Evolutionary conservation across 257 asterid species (phyloP), one percentile per base, ranked within the genome.

Genomic region (Solanum sejunctum): DNA sequence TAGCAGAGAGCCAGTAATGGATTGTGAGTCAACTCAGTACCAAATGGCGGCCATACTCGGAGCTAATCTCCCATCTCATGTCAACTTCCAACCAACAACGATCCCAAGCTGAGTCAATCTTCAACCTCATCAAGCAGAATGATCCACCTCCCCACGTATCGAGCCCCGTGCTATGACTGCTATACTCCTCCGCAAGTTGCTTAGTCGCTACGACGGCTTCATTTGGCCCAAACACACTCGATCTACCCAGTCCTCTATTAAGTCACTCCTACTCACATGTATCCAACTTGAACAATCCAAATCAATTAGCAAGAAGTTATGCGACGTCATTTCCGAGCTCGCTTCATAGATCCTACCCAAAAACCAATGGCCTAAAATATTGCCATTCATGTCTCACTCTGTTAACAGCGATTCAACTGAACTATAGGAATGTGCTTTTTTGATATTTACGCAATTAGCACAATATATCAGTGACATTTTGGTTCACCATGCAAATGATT

Each of bases 331-430:
- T 3, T 97, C 99, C 2, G 97, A 97, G 90, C 93, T 97, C 1
- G 98, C 99, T 2, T 97, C 99, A 0, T 92, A 96, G 11, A 92
- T 97, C 66, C 61, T 97, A n/a, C 98, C 96, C 0, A 98, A 95
- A 2, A 92, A 92, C 75, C 92, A 91, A 85, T 97, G 99, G 99
- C 97, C 97, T 4, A 98, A 97, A 85, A 86, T 97, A 47, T 52
- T 97, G 72, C 99, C 98, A 1, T 97, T 95, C 56, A 97, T 97
- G 98, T 97, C 95, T 82, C 97, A 94, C 69, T 95, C 98, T 77
- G 99, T 97, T 3, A 92, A 97, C 20, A 90, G 97, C 6, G 92
- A 87, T 79, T 90, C 94, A 13, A 80, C 89, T 1, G 93, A 95
- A 86, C 80, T 94, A 71, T 98, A 94, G 92, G 98, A 94, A 78